These are phyloP conservation scores for Russula lepida DNA, from an alignment of 768 basidiomycete species.

Conservation along the genomic window DNA sequence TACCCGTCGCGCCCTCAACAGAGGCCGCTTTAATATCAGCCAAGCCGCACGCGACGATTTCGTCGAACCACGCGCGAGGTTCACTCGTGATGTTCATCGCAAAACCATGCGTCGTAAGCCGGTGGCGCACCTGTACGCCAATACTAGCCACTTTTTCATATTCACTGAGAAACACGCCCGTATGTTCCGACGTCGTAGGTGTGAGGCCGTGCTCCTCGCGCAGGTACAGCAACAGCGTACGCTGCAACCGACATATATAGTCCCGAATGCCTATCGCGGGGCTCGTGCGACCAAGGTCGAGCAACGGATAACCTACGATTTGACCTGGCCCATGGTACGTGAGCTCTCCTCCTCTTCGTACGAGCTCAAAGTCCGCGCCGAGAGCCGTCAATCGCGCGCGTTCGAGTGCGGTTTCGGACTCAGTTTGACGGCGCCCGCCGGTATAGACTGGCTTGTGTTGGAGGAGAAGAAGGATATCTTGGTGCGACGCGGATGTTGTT, in stretches of 20 bases:
- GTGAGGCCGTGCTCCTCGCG: conserved; percentile 48
- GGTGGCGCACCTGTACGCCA: conserved; percentile 91
- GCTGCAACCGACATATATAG: conserved; percentile 82
- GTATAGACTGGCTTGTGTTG: conserved; percentile 95
- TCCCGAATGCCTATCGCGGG: conserved; percentile 66
- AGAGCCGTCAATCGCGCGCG: conserved; percentile 54
- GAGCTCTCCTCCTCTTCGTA: conserved; percentile 83
- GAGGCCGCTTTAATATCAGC: conserved; percentile 73
- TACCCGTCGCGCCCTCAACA: conserved; percentile 41
- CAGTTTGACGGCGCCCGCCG: conserved; percentile 78
- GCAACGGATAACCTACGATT: conserved; percentile 88
- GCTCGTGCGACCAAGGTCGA: conserved; percentile 76
- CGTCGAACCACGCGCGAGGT: conserved; percentile 77
- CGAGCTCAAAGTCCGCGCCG: conserved; percentile 82
- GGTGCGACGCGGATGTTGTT: conserved; percentile 27
- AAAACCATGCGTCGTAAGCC: conserved; percentile 93
- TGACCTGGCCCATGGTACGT: conserved; percentile 99
- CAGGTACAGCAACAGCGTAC: conserved; percentile 56
- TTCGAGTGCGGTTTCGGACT: conserved; percentile 51
- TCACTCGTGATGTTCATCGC: conserved; percentile 82
- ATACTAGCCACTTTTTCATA: conserved; percentile 88
- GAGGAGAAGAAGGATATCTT: conserved; percentile 67
- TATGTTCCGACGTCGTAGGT: conserved; percentile 62
- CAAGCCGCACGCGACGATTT: conserved; percentile 87
- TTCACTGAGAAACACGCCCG: conserved; percentile 82